phyloP scores from a whole-genome alignment of 345 rosid species.

The Syzygium aromaticum region DNA sequence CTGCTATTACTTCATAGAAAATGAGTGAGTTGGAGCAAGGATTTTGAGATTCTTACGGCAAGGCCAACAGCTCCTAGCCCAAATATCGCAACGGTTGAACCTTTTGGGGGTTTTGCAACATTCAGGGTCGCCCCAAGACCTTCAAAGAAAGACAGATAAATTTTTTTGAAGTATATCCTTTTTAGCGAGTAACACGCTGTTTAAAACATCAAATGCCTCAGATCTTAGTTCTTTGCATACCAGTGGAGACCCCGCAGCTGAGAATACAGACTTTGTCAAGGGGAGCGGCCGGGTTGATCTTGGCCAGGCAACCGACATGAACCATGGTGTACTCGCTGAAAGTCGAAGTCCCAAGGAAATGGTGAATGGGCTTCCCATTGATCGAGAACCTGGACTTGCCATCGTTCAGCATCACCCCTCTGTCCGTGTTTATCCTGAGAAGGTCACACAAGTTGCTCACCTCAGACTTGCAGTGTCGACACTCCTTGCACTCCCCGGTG shows the following conservation, averaged over 20 bases:
- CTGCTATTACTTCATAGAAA: rapidly evolving
- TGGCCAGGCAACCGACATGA: slow-evolving; percentile 22
- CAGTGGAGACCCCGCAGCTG: slow-evolving; percentile 33
- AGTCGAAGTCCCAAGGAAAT: slow-evolving; percentile 26
- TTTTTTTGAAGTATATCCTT: rapidly evolving
- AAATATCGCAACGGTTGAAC: slow-evolving; percentile 20
- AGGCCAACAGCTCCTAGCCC: slow-evolving; percentile 42
- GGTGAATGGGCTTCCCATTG: slow-evolving; percentile 18
- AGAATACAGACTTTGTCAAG: slow-evolving; percentile 34
- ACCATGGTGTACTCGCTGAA: slow-evolving; percentile 28
- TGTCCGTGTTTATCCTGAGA: slow-evolving; percentile 15
- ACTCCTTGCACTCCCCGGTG: slow-evolving; percentile 32
- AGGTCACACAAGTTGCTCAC: slow-evolving; percentile 33
- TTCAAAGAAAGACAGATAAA: neutral
- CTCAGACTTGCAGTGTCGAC: slow-evolving; percentile 22
- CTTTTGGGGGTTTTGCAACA: slow-evolving; percentile 30
- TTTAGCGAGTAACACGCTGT: neutral
- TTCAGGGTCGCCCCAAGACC: slow-evolving; percentile 34
- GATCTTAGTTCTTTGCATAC: neutral
- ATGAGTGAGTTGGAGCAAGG: neutral
- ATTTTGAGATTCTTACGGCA: slow-evolving; percentile 7
- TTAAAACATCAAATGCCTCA: neutral
- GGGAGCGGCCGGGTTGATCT: slow-evolving; percentile 27
- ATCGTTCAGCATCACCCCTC: slow-evolving; percentile 27
- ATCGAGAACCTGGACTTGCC: slow-evolving; percentile 23